A percentile compares a stretch with the other conserved stretches of the same genome.
These are phyloP conservation scores for Ophiostoma triangulosporum DNA, from an alignment of 2,329 filamentous ascomycete species.

Conservation along the genomic window DNA sequence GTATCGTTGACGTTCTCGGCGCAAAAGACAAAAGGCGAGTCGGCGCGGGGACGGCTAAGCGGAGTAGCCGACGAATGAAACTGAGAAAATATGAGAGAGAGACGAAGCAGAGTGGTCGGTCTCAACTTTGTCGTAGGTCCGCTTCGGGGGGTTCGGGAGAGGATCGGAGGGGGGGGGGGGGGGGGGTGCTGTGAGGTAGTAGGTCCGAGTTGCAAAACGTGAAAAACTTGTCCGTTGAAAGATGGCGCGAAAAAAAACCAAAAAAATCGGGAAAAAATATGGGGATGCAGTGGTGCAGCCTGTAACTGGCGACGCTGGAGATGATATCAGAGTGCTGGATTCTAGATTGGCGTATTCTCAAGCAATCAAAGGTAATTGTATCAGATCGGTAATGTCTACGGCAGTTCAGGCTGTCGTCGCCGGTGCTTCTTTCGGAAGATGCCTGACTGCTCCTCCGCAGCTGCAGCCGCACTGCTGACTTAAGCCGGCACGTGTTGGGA, in stretches of 20 bases:
- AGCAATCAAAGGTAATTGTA: too few relatives aligned
- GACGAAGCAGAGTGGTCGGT: too few relatives aligned
- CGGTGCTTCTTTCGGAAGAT: background rate
- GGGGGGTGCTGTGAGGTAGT: background rate
- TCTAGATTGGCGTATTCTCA: too few relatives aligned
- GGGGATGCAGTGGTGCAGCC: slow-evolving; percentile 5
- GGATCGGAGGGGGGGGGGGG: background rate
- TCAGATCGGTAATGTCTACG: background rate
- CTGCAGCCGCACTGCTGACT: background rate
- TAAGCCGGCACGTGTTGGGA: background rate
- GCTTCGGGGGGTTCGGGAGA: background rate
- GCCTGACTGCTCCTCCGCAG: slow-evolving; percentile 1
- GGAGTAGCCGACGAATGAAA: background rate
- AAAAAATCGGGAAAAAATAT: slow-evolving; percentile 11
- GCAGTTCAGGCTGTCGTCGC: background rate
- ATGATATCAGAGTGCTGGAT: background rate
- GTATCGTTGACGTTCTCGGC: background rate
- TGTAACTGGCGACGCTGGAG: background rate
- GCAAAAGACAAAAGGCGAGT: background rate
- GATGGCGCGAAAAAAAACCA: slow-evolving; percentile 11
- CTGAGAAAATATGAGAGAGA: background rate
- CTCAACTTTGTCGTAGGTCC: background rate
- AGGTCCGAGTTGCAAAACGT: background rate
- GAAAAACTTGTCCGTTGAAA: slow-evolving; percentile 10
- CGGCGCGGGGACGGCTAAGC: too few relatives aligned